Evolutionary conservation across 106 monocot species (phyloP).

Genomic region (Iris macrosiphon): DNA sequence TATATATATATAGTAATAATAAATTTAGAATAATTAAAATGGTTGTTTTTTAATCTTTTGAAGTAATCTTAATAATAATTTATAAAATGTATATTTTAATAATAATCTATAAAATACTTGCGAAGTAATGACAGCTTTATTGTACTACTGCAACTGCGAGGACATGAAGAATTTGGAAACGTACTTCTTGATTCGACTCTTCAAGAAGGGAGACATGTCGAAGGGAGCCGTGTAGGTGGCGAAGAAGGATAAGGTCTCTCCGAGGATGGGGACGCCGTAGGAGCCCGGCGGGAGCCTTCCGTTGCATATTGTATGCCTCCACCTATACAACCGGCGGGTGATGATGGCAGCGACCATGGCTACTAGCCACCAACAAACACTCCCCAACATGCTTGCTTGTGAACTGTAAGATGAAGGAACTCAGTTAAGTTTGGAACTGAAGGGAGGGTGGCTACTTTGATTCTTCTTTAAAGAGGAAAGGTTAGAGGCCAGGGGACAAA

Average conservation of each 20-base stretch:
- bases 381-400: too few relatives aligned
- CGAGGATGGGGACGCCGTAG: constrained; percentile 40
- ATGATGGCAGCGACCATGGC: too few relatives aligned
- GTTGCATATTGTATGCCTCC: constrained; percentile 34
- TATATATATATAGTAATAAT: too few relatives aligned
- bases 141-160: too few relatives aligned
- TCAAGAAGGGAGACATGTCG: constrained; percentile 46
- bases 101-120: background rate
- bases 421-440: too few relatives aligned
- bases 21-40: background rate
- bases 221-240: constrained; percentile 17
- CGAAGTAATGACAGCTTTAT: too few relatives aligned
- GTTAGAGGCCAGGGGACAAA: too few relatives aligned
- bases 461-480: too few relatives aligned
- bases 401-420: too few relatives aligned
- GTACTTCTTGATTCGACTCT: constrained; percentile 34
- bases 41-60: background rate
- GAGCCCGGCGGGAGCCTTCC: constrained; percentile 54
- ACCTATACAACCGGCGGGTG: constrained; percentile 16
- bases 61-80: background rate
- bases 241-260: constrained; percentile 57
- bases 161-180: background rate
- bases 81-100: background rate
- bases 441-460: too few relatives aligned
- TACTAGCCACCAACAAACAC: too few relatives aligned